phyloP scores from a whole-genome alignment of 1,139 yeast species.

The Taphrina pruni region DNA sequence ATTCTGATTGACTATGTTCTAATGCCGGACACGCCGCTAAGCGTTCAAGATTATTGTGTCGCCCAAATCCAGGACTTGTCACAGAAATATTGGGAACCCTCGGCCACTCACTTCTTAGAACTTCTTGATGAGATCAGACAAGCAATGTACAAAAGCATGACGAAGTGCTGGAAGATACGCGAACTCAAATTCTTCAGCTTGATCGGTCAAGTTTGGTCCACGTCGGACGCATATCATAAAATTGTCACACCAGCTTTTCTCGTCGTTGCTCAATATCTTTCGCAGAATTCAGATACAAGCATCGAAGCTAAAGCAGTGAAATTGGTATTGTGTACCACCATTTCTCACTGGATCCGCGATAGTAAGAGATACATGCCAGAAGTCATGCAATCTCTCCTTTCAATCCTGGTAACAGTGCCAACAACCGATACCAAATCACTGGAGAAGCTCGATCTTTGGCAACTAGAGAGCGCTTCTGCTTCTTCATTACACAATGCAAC shows the following conservation, averaged over 20 bases:
- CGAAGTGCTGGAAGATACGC: constrained; percentile 40
- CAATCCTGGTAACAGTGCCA: constrained; percentile 7
- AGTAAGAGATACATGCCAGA: constrained; percentile 87
- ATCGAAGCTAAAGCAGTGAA: constrained; percentile 58
- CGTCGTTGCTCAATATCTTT: constrained; percentile 71
- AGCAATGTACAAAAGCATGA: constrained; percentile 55
- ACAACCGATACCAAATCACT: constrained; percentile 1
- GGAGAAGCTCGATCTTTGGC: neutral
- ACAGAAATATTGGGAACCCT: constrained; percentile 32
- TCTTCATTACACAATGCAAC: constrained; percentile 34
- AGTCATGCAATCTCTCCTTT: constrained; percentile 54
- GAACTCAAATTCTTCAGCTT: constrained; percentile 66
- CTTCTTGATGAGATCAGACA: constrained; percentile 65
- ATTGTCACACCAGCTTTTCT: constrained; percentile 84
- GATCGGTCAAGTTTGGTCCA: constrained; percentile 80
- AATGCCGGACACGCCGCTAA: constrained; percentile 52
- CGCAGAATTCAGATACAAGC: constrained; percentile 57
- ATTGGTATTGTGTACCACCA: constrained; percentile 66
- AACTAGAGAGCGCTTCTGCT: neutral
- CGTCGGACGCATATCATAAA: constrained; percentile 94
- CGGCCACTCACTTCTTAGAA: constrained; percentile 64
- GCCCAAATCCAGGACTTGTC: constrained; percentile 32
- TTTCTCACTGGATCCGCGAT: constrained; percentile 71
- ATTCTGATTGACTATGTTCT: constrained; percentile 70
- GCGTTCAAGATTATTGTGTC: constrained; percentile 21